Percentiles rank a stretch among this genome's conserved stretches.
Conservation (phyloP, 2,329 filamentous ascomycete genomes). For the Dactylellina haptotyla region DNA sequence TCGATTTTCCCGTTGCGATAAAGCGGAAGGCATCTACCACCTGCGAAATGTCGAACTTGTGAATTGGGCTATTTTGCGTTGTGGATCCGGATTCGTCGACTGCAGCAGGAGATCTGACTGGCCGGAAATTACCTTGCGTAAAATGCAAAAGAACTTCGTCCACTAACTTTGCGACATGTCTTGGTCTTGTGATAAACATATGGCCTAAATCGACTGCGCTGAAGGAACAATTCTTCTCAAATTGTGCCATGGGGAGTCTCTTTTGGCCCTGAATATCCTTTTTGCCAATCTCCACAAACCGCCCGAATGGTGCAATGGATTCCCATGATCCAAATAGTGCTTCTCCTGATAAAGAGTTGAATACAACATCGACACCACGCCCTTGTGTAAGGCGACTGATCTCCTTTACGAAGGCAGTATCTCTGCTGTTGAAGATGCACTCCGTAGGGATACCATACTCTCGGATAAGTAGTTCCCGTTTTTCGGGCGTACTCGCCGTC, state of each 20-base stretch:
- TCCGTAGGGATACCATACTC: constrained; percentile 48
- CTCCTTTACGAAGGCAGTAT: constrained; percentile 60
- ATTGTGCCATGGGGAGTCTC: constrained; percentile 64
- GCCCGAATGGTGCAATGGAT: constrained; percentile 64
- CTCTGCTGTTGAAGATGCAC: constrained; percentile 62
- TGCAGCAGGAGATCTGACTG: constrained; percentile 59
- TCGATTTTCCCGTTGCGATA: constrained; percentile 64
- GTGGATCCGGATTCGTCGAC: no score
- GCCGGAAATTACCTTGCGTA: constrained; percentile 45
- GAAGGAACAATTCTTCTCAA: constrained; percentile 60
- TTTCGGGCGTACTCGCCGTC: constrained; percentile 61
- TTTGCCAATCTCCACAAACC: constrained; percentile 65
- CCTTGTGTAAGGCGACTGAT: constrained; percentile 59
- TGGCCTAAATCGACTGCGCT: constrained; percentile 22
- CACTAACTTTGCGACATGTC: background rate
- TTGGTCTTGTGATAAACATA: constrained; percentile 13
- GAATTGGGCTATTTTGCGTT: no score
- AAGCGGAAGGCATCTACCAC: constrained; percentile 62
- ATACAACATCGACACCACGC: constrained; percentile 63
- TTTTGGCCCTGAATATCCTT: constrained; percentile 62
- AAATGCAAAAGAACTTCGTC: constrained; percentile 23
- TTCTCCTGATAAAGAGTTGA: constrained; percentile 65
- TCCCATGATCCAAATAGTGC: constrained; percentile 63
- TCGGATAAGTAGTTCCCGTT: constrained; percentile 60
- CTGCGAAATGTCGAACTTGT: constrained; percentile 57